Percentiles rank a stretch among this genome's conserved stretches.
These are phyloP conservation scores for Hibiscus tridactylites DNA, from an alignment of 345 rosid genomes.

Conservation along the genomic window DNA sequence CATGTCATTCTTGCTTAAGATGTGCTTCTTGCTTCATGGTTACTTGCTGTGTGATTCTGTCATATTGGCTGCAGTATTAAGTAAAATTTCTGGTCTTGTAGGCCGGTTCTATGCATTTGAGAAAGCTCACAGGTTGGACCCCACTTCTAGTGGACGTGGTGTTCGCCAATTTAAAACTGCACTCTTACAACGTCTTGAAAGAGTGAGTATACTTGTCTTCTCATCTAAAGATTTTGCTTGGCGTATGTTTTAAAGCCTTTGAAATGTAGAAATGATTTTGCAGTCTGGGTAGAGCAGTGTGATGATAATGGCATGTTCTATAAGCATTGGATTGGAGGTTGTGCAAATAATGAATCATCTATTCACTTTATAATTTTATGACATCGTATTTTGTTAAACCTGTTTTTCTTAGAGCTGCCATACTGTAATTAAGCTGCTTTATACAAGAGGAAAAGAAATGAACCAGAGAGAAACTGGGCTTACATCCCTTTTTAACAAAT, in stretches of 20 bases:
- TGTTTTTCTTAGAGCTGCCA: background rate
- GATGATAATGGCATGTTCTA: background rate
- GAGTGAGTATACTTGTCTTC: conserved; percentile 37
- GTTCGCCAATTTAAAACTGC: conserved; percentile 99
- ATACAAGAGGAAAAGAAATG: background rate
- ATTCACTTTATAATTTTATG: background rate
- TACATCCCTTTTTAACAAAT: background rate
- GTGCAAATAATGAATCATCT: background rate
- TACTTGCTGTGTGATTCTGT: background rate
- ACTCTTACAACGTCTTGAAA: conserved; percentile 94
- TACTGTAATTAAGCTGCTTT: background rate
- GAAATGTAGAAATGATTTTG: background rate
- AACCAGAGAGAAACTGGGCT: background rate
- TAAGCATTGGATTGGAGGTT: background rate
- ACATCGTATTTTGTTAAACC: background rate
- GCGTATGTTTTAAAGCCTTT: background rate
- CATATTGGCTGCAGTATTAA: background rate
- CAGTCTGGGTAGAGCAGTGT: background rate
- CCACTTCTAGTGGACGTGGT: conserved; percentile 96
- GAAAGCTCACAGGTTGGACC: conserved; percentile 95
- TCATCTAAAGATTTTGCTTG: background rate
- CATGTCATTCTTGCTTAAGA: conserved; percentile 2
- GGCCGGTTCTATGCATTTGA: conserved; percentile 99
- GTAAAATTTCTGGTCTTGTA: conserved; percentile 15
- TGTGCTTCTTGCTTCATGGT: conserved; percentile 1